phyloP scores from a whole-genome alignment of 208 protist species.

The Acanthamoeba quina region DNA sequence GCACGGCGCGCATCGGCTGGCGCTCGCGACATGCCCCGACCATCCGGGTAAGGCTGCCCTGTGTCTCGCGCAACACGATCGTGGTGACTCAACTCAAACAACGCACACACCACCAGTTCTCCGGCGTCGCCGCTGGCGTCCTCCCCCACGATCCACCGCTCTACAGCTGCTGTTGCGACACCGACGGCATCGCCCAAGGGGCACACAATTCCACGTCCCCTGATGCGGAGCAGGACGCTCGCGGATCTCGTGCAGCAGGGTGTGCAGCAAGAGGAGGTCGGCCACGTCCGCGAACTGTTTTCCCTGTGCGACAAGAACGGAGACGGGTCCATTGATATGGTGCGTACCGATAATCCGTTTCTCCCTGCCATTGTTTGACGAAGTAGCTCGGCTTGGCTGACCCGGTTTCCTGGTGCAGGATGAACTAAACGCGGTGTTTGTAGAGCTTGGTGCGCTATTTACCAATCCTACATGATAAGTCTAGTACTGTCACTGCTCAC shows the following conservation, averaged over 20 bases:
- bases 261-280: slow-evolving; percentile 6
- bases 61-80: too few species aligned
- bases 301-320: slow-evolving; percentile 7
- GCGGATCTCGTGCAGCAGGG: slow-evolving; percentile 9
- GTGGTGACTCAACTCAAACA: too few species aligned
- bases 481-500: too few species aligned
- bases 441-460: slow-evolving; percentile 8
- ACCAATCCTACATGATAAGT: too few species aligned
- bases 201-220: background rate
- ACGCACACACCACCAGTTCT: background rate
- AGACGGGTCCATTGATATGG: slow-evolving; percentile 53
- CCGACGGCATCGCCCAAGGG: background rate
- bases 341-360: background rate
- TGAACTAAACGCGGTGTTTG: slow-evolving; percentile 29
- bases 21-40: background rate
- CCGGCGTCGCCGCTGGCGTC: background rate
- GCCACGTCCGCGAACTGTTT: slow-evolving; percentile 25
- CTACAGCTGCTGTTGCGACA: background rate
- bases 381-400: too few species aligned
- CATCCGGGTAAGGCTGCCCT: background rate
- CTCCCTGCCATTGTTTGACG: too few species aligned
- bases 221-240: background rate
- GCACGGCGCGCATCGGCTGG: background rate
- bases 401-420: background rate
- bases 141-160: background rate